Base-by-base conservation (phyloP, 73 alveolate species). In the Effrenium voratum region DNA sequence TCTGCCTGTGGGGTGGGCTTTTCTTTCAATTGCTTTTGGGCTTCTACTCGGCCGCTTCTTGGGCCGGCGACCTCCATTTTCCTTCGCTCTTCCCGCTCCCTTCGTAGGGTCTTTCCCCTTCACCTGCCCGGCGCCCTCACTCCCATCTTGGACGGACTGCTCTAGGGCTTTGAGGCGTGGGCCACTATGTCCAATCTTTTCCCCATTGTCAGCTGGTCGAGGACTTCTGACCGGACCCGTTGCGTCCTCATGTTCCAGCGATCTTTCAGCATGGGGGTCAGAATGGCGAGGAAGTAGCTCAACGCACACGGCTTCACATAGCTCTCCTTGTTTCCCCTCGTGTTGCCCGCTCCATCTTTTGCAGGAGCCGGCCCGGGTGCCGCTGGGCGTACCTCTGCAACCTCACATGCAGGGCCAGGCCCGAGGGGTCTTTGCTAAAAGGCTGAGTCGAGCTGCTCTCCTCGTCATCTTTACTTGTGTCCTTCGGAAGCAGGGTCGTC, bases 341-440 rank as follows among this genome's bases (percentile, higher is more conserved):
- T 55, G 57, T 40, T 16, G 43, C 68, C 2, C 46, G 12, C 45
- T 44, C 87, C 87, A 77, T 44, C 41, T 8, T 77, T 24, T 46
- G 70, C 34, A 80, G 46, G 30, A 80, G 70, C n/a, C 91, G 41
- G 91, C 91, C 91, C 45, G 91, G 91, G 36, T 80, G 70, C 91
- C 46, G 24, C 91, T 28, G 41, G 32, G 91, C 91, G 30, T 80
- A 80, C 66, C 91, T 26, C 47, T 46, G 91, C 91, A 80, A 26
- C 70, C 68, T 6, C 47, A 80, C 70, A 19, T 45, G 68, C 91
- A 80, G n/a, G 34, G 91, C 46, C 70, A 80, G 66, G 34, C 91
- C 91, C 91, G 91, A 44, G 91, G 91, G 91, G 91, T 66, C 91
- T 46, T 80, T 80, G 66, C 68, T 66, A 80, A 80, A 80, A 80